Evolutionary conservation across 306 rosid species (phyloP).

Genomic region (Acacia melanoxylon): DNA sequence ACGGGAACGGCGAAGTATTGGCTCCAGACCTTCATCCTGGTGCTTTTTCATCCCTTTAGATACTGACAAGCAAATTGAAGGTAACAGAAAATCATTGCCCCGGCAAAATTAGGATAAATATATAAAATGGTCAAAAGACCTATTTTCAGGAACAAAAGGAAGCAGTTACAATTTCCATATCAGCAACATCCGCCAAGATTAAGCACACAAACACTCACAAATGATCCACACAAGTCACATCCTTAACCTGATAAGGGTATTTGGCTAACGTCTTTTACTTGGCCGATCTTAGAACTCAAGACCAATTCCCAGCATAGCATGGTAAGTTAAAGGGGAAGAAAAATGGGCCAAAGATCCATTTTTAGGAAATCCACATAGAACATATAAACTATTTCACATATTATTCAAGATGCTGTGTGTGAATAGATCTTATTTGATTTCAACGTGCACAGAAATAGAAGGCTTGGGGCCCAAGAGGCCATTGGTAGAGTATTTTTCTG

Average conservation of each 20-base stretch:
- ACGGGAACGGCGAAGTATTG: conserved; percentile 72
- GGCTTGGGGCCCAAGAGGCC: conserved; percentile 2
- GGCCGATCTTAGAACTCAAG: background rate
- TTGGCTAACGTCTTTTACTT: background rate
- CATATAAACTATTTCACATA: background rate
- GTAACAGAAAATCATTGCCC: conserved; percentile 26
- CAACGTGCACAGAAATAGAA: background rate
- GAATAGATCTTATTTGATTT: conserved; percentile 1
- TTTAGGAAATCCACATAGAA: background rate
- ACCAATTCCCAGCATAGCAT: conserved; percentile 5
- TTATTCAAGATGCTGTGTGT: conserved; percentile 14
- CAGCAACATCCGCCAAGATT: background rate
- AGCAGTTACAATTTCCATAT: background rate
- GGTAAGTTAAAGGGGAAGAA: background rate
- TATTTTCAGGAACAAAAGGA: conserved; percentile 5
- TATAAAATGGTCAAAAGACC: background rate
- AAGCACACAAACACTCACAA: conserved; percentile 2
- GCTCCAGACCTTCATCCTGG: conserved; percentile 74
- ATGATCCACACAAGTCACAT: background rate
- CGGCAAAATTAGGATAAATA: conserved; percentile 19
- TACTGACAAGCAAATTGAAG: conserved; percentile 51
- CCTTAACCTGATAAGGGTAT: conserved; percentile 4
- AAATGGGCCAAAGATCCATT: background rate
- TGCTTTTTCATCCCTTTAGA: conserved; percentile 58
- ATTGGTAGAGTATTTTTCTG: background rate